phyloP scores from a whole-genome alignment of 805 yeast genomes.

The Kregervanrija pseudodelftensis region DNA sequence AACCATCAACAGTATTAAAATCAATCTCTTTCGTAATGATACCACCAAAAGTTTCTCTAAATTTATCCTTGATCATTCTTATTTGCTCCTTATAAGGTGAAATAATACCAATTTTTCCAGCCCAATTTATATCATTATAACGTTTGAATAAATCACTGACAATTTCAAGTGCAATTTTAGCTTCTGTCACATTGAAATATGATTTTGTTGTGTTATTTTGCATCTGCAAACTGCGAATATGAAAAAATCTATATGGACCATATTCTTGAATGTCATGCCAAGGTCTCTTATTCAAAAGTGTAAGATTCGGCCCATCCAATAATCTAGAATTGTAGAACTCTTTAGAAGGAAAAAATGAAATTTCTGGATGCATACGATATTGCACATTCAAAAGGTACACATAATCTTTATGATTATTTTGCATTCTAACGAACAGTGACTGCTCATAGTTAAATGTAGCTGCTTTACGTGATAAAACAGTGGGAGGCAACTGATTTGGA shows the following conservation, averaged over 20 bases:
- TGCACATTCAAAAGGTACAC: conserved; percentile 80
- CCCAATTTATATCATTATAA: conserved; percentile 46
- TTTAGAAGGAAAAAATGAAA: conserved; percentile 77
- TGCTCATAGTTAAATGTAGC: conserved; percentile 77
- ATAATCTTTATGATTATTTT: conserved; percentile 48
- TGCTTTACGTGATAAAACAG: conserved; percentile 87
- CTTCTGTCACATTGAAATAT: conserved; percentile 63
- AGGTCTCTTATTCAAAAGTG: conserved; percentile 45
- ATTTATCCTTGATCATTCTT: conserved; percentile 45
- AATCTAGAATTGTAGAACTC: conserved; percentile 73
- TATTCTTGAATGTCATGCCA: conserved; percentile 65
- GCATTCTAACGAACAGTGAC: conserved; percentile 91
- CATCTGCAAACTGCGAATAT: conserved; percentile 58
- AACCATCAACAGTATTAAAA: conserved; percentile 95
- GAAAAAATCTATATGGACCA: conserved; percentile 75
- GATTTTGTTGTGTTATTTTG: conserved; percentile 63
- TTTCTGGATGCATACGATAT: conserved; percentile 95
- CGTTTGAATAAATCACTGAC: conserved; percentile 43
- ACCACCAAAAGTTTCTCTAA: conserved; percentile 55
- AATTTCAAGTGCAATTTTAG: conserved; percentile 63
- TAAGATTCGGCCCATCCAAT: conserved; percentile 75
- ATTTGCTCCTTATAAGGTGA: conserved; percentile 95
- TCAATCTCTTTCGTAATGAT: conserved; percentile 61
- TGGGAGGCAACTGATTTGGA: conserved; percentile 96
- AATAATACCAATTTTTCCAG: conserved; percentile 78